Base-by-base conservation (phyloP, 108 stramenopile species). In the Skeletonema menzelii region DNA sequence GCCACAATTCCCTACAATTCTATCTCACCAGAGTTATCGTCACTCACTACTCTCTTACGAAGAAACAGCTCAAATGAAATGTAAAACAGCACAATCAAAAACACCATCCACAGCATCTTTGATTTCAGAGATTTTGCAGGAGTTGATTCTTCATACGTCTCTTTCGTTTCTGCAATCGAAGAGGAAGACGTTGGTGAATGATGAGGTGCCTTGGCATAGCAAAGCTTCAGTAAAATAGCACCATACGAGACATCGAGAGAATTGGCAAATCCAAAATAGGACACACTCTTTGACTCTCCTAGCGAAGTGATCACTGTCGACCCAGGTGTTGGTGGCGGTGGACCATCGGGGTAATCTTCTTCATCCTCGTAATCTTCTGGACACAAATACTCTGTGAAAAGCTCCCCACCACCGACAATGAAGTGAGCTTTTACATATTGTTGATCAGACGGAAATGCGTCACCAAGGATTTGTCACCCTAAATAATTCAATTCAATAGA, bases 281-380 rank as follows among this genome's bases (percentile, higher is more conserved):
- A 65, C 4, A 65, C 46, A 49, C 65, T 65, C 24, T 65, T 65
- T 8, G 22, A 27, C 10, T 49, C 44, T 47, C 65, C 17, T 27
- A 65, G 46, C 3, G 27, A 40, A 5, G 28, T 65, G 27, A 65
- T 22, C 14, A 65, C 65, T 49, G 65, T 47, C 6, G 65, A 65
- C 28, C 65, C 65, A 27, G 65, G 44, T 13, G 13, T 44, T 26
- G 44, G 65, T 1, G 65, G 27, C 10, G 40, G 65, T 15, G 65
- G 46, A 2, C 65, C 65, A 49, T 65, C 65, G 17, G 65, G 44
- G 27, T 65, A 65, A 12, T 65, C 65, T 10, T 65, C 65, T 65
- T 65, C 65, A 49, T 65, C 65, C 27, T 65, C 65, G 15, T 65
- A 65, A 47, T 65, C 44, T 65, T 53, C 65, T 14, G 65, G 47